Percentiles rank a stretch among this genome's conserved stretches.
These are phyloP conservation scores for Psilocybe subaeruginosa DNA, from an alignment of 768 basidiomycete species.

Conservation along the genomic window DNA sequence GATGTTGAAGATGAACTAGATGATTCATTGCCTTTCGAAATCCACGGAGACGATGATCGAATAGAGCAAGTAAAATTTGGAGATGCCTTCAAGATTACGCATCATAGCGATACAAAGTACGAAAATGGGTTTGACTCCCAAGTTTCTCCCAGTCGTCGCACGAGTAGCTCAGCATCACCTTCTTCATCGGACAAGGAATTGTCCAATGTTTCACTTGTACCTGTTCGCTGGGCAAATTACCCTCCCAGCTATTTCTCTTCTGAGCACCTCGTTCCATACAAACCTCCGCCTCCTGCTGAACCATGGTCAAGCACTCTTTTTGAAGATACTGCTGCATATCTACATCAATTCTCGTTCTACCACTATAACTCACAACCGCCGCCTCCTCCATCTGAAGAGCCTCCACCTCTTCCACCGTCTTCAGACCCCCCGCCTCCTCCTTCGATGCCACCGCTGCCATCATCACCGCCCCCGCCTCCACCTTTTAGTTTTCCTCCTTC, in stretches of 20 bases:
- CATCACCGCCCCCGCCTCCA: constrained; percentile 11
- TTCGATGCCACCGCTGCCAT: constrained; percentile 11
- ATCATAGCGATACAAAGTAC: not conserved
- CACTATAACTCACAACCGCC: constrained; percentile 18
- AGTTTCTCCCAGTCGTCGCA: not conserved
- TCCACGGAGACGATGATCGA: constrained; percentile 38
- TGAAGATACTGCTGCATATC: constrained; percentile 20
- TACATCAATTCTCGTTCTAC: constrained; percentile 15
- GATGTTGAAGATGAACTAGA: constrained; percentile 23
- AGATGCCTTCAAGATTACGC: constrained; percentile 17
- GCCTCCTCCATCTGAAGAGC: constrained; percentile 33
- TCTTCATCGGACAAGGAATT: not conserved
- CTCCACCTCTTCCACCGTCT: constrained; percentile 39
- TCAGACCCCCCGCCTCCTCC: constrained; percentile 23
- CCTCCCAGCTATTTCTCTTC: constrained; percentile 63
- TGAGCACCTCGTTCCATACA: constrained; percentile 40
- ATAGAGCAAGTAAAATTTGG: constrained; percentile 39
- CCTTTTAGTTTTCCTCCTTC: constrained; percentile 14
- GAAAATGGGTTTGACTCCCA: not conserved
- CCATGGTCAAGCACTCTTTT: constrained; percentile 25
- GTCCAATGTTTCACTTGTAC: not conserved
- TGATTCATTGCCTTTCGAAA: constrained; percentile 32
- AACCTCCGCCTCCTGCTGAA: constrained; percentile 33
- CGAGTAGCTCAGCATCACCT: not conserved
- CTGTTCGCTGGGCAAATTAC: constrained; percentile 60